These are phyloP conservation scores for Coemansia nantahalensis DNA, from an alignment of 192 early-diverging fungal species.

Conservation along the genomic window DNA sequence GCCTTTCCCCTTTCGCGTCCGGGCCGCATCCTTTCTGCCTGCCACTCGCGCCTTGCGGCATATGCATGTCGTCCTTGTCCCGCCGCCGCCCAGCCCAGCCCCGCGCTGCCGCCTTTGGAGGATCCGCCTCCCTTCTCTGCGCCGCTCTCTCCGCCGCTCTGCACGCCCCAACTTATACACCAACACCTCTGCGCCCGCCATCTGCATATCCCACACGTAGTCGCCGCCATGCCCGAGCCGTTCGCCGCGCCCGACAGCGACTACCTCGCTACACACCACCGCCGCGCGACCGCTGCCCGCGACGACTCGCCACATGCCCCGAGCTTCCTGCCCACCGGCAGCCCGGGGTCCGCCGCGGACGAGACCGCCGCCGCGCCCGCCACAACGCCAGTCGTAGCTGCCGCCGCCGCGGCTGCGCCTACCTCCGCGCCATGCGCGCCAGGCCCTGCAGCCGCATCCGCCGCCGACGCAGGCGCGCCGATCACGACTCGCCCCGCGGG, in stretches of 20 bases:
- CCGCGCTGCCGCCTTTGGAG: background rate
- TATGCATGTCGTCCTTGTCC: constrained; percentile 4
- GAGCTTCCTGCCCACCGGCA: constrained; percentile 1
- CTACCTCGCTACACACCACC: constrained; percentile 40
- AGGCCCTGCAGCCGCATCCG: no score
- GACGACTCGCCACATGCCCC: constrained; percentile 10
- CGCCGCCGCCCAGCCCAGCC: no score
- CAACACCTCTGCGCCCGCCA: no score
- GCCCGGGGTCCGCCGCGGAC: background rate
- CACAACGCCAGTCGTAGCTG: background rate
- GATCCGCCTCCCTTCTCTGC: background rate
- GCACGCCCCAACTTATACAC: no score
- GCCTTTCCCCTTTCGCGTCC: background rate
- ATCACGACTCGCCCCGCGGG: background rate
- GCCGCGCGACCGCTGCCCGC: constrained; percentile 16
- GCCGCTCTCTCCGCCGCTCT: no score
- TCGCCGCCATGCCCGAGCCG: constrained; percentile 35
- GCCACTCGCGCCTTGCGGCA: constrained; percentile 2
- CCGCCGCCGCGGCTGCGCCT: constrained; percentile 1
- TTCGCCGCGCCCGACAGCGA: constrained; percentile 52
- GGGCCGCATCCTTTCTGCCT: background rate
- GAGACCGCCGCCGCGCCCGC: background rate
- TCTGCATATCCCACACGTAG: background rate
- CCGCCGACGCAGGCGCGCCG: background rate
- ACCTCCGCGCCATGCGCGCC: background rate